These are phyloP conservation scores for Citrus reticulata DNA, from an alignment of 345 rosid genomes.

Conservation along the genomic window DNA sequence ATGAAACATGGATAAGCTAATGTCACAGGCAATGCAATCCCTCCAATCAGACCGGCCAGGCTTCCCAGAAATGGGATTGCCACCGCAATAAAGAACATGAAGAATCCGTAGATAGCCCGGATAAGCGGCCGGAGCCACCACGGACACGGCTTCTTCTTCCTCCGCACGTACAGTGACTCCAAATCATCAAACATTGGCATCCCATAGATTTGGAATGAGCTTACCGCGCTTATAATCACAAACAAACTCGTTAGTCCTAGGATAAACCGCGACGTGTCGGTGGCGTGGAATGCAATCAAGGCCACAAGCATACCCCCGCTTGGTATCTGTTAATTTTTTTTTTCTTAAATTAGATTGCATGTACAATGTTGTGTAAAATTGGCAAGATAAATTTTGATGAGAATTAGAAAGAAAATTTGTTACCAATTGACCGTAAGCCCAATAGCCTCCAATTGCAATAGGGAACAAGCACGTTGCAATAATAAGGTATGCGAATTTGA, in stretches of 20 bases:
- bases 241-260: constrained; percentile 44
- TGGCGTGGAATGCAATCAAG: constrained; percentile 32
- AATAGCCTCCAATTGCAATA: constrained; percentile 54
- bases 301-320: constrained; percentile 53
- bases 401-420: background rate
- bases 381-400: background rate
- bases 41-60: constrained; percentile 58
- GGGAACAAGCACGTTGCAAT: constrained; percentile 58
- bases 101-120: constrained; percentile 37
- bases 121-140: constrained; percentile 46
- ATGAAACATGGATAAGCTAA: constrained; percentile 65
- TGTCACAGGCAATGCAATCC: constrained; percentile 56
- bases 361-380: background rate
- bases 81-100: constrained; percentile 48
- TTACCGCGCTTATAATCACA: constrained; percentile 46
- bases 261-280: constrained; percentile 31
- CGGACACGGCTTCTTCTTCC: constrained; percentile 40
- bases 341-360: background rate
- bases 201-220: constrained; percentile 63
- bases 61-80: constrained; percentile 51
- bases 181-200: constrained; percentile 61
- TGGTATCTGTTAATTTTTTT: constrained; percentile 40
- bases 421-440: constrained; percentile 68
- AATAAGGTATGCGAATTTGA: constrained; percentile 42
- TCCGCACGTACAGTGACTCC: constrained; percentile 39